Base-by-base conservation (phyloP, 2,329 filamentous ascomycete genomes). In the Diaporthe australafricana region DNA sequence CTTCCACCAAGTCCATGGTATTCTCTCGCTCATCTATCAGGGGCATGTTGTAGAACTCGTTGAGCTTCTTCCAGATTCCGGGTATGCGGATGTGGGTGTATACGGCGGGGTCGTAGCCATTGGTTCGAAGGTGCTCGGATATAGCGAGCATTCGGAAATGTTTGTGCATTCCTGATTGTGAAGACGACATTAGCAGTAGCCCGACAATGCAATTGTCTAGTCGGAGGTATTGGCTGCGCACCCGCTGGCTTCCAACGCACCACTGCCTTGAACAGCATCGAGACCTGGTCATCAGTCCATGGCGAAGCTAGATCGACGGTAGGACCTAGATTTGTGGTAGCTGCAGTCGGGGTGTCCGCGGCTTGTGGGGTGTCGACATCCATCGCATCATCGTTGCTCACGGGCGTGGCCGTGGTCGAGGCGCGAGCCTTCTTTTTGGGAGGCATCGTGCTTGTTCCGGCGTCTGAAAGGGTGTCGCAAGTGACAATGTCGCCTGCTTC, bases 171-270 rank as follows among this genome's bases (percentile, higher is more conserved):
- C 95, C 94, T 94, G 75, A 2, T 76, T 45, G 62, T 38, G 25
- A n/a, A n/a, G n/a, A 40, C 72, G 16, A 73, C 71, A 72, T 70
- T 73, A 68, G 52, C 32, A 42, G 47, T 71, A 55, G 73, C 67
- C 68, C 52, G 25, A 22, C 5, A 45, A 35, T 52, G 40, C 56
- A n/a, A 38, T 14, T 12, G 11, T 17, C 20, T 25, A 22, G 45
- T n/a, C 48, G n/a, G 17, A 30, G 25, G 30, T 22, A 35, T 20
- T 38, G 20, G 57, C 16, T 45, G 52, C 76, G 22, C 80, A 94
- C 95, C 96, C 50, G 96, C 96, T n/a, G 96, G 96, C 80, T 99
- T 99, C 93, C 94, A 98, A 79, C 92, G 89, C 75, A 98, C 95
- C 76, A 98, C 92, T 67, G 92, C 94, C 80, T 98, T 98, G 84